Percentiles rank a stretch among this genome's conserved stretches.
phyloP scores from a whole-genome alignment of 805 yeast genomes.

The Candida pseudofarinosa region DNA sequence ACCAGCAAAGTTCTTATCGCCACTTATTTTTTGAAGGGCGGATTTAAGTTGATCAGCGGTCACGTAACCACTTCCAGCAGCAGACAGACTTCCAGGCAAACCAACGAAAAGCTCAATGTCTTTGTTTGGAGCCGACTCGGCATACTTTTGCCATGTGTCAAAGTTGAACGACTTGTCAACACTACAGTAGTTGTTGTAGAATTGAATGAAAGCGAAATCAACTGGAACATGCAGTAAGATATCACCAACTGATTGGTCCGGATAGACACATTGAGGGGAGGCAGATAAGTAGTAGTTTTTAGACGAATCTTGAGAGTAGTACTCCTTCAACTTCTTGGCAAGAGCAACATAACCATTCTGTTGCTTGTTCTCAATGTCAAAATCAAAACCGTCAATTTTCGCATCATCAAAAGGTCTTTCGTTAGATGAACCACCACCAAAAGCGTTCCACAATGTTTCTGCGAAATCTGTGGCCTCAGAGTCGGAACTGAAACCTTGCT shows the following conservation, averaged over 20 bases:
- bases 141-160: slow-evolving; percentile 70
- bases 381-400: slow-evolving; percentile 29
- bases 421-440: slow-evolving; percentile 20
- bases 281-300: slow-evolving; percentile 74
- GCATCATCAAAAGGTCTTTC: slow-evolving; percentile 25
- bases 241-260: slow-evolving; percentile 49
- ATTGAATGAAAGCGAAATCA: slow-evolving; percentile 82
- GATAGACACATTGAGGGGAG: slow-evolving; percentile 89
- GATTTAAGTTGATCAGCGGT: slow-evolving; percentile 15
- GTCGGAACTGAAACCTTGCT: slow-evolving; percentile 49
- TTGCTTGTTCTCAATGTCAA: slow-evolving; percentile 24
- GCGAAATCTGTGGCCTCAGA: slow-evolving; percentile 54
- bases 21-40: slow-evolving; percentile 12
- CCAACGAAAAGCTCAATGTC: slow-evolving; percentile 71
- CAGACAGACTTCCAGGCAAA: slow-evolving; percentile 50
- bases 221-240: slow-evolving; percentile 47
- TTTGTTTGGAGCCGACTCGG: slow-evolving; percentile 53
- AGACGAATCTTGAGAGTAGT: slow-evolving; percentile 24
- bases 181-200: slow-evolving; percentile 81
- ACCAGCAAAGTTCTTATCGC: slow-evolving; percentile 30
- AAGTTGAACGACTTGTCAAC: slow-evolving; percentile 48
- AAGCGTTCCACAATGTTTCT: slow-evolving; percentile 29
- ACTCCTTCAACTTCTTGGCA: slow-evolving; percentile 22
- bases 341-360: slow-evolving; percentile 21
- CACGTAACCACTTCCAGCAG: slow-evolving; percentile 42